phyloP scores from a whole-genome alignment of 108 stramenopile genomes.

The Epithemia pelagica region DNA sequence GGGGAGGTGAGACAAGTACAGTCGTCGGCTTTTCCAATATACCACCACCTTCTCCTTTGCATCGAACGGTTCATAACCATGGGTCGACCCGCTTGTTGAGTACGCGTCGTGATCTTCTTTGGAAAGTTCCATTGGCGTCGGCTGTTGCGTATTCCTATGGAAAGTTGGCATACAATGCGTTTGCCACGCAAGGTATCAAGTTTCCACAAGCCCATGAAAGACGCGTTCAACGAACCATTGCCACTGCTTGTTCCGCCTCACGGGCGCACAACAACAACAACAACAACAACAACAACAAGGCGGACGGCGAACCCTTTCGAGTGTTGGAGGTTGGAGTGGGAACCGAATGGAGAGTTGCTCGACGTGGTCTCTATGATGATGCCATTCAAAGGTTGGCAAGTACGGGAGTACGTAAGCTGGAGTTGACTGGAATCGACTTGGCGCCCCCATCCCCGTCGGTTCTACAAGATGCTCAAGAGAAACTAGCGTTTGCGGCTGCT shows the following conservation, averaged over 20 bases:
- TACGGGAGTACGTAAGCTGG: slow-evolving; percentile 10
- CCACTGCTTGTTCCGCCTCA: slow-evolving; percentile 9
- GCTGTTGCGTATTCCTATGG: neutral
- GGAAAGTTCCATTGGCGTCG: slow-evolving; percentile 6
- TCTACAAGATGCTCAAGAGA: slow-evolving; percentile 2
- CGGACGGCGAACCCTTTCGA: slow-evolving; percentile 20
- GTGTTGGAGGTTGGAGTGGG: slow-evolving; percentile 56
- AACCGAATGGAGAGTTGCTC: slow-evolving; percentile 23
- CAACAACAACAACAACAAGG: neutral
- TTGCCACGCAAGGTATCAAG: slow-evolving; percentile 17
- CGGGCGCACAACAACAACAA: neutral
- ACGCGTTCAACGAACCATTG: slow-evolving; percentile 23
- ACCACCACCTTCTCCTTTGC: neutral
- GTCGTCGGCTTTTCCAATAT: neutral
- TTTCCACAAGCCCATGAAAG: slow-evolving; percentile 41
- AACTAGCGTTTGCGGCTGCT: neutral
- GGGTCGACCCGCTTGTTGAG: neutral
- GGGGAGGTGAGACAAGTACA: too few relatives aligned
- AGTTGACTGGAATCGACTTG: slow-evolving; percentile 32
- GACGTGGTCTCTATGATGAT: slow-evolving; percentile 32
- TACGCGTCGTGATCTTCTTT: slow-evolving; percentile 6
- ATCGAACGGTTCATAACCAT: neutral
- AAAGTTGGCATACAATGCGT: neutral
- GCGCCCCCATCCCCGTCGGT: slow-evolving; percentile 9
- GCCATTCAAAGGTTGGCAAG: slow-evolving; percentile 11